Conservation (phyloP, 2,329 filamentous ascomycete species). For the Esteya vermicola region DNA sequence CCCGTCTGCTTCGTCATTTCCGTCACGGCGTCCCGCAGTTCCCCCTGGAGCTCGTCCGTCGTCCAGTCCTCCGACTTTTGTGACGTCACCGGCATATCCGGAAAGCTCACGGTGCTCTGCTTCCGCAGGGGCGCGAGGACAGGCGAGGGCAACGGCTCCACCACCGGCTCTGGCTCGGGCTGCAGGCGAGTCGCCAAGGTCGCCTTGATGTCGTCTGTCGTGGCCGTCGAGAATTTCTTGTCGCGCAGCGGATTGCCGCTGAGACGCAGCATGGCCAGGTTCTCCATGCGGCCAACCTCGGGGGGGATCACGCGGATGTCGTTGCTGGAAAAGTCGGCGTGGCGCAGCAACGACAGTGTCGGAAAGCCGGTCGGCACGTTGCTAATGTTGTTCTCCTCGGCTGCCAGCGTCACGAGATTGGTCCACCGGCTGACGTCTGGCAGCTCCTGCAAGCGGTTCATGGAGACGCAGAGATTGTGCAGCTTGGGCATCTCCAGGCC, state of each 20-base stretch:
- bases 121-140: neutral
- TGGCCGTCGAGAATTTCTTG: constrained; percentile 70
- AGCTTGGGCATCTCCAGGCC: constrained; percentile 54
- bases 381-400: constrained; percentile 69
- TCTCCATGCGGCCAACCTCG: constrained; percentile 67
- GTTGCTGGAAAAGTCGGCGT: constrained; percentile 75
- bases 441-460: constrained; percentile 62
- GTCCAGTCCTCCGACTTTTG: neutral
- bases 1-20: constrained; percentile 2
- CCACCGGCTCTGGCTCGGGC: constrained; percentile 27
- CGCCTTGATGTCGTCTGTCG: constrained; percentile 67
- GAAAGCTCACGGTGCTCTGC: neutral
- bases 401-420: constrained; percentile 56
- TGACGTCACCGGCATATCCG: too few relatives aligned
- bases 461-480: constrained; percentile 60
- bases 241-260: constrained; percentile 84
- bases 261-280: constrained; percentile 58
- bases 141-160: constrained; percentile 1
- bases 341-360: constrained; percentile 51
- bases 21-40: constrained; percentile 7
- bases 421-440: constrained; percentile 65
- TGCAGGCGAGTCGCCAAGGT: constrained; percentile 53
- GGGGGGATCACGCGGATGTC: constrained; percentile 64
- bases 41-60: constrained; percentile 3
- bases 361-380: constrained; percentile 65